These are phyloP conservation scores for Abortiporus biennis DNA, from an alignment of 1,284 basidiomycete genomes.

Conservation along the genomic window DNA sequence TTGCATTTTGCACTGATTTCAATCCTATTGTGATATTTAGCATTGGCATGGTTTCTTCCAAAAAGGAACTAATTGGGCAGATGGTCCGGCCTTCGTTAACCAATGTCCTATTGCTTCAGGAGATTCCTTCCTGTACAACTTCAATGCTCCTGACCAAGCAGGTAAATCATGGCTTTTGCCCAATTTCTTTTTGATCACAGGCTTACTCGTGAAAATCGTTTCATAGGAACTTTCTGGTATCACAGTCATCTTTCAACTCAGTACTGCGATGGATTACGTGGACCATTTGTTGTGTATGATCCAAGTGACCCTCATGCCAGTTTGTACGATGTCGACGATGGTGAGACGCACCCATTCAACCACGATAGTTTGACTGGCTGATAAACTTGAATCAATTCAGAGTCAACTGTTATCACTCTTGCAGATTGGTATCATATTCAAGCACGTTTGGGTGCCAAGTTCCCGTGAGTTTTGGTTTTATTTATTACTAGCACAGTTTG, in stretches of 20 bases:
- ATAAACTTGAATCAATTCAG: constrained; percentile 9
- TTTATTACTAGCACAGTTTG: background rate
- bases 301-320: constrained; percentile 30
- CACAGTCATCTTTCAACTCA: constrained; percentile 18
- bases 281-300: constrained; percentile 36
- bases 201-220: background rate
- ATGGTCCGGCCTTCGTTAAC: constrained; percentile 29
- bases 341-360: constrained; percentile 12
- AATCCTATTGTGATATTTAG: constrained; percentile 13
- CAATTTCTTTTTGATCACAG: background rate
- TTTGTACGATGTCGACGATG: constrained; percentile 39
- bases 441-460: constrained; percentile 6
- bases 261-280: constrained; percentile 31
- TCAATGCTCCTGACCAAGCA: constrained; percentile 24
- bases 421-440: constrained; percentile 21
- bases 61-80: constrained; percentile 23
- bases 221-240: constrained; percentile 18
- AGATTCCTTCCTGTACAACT: constrained; percentile 35
- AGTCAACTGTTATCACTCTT: constrained; percentile 21
- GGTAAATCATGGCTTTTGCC: constrained; percentile 14
- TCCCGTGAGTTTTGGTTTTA: constrained; percentile 9
- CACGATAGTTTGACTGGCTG: background rate
- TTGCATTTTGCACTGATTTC: background rate
- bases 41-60: constrained; percentile 31
- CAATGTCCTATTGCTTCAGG: constrained; percentile 45